Conservation (phyloP, 192 early-diverging fungal species). For the Oehlia diaphana region DNA sequence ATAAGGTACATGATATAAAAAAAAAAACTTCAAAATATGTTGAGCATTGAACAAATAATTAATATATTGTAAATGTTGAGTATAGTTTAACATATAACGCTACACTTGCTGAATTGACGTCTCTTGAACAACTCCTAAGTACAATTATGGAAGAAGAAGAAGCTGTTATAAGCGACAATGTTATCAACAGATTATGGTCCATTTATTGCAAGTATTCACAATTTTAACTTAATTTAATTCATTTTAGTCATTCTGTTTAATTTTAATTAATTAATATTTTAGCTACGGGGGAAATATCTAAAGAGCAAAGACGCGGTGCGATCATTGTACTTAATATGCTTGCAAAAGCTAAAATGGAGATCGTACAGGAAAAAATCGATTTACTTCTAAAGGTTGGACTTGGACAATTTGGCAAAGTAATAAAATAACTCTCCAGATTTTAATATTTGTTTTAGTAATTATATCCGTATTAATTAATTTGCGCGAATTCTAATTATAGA, state of each 20-base stretch:
- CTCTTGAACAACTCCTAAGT: constrained; percentile 88
- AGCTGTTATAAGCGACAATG: constrained; percentile 57
- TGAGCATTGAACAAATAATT: not conserved
- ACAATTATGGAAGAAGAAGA: constrained; percentile 67
- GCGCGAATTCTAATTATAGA: constrained; percentile 38
- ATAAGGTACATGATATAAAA: constrained; percentile 44
- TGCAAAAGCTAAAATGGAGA: constrained; percentile 78
- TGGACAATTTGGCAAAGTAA: constrained; percentile 76
- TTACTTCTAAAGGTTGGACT: constrained; percentile 81
- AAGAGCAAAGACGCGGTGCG: constrained; percentile 78
- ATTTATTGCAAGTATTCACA: constrained; percentile 58
- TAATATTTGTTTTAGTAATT: not conserved
- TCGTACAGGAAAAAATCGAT: constrained; percentile 87
- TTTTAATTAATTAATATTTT: not conserved
- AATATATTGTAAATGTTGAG: not conserved
- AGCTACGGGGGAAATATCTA: constrained; percentile 58
- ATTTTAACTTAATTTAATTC: not conserved
- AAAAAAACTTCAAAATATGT: not conserved
- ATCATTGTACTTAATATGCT: constrained; percentile 94
- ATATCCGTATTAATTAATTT: not conserved
- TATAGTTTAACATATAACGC: constrained; percentile 80
- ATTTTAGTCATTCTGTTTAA: not conserved
- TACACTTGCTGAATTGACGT: constrained; percentile 91
- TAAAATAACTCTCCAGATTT: not conserved
- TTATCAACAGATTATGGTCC: constrained; percentile 82